Evolutionary conservation across 371 early-diverging fungal species (phyloP), one percentile per base, ranked within the genome.

Genomic region (Mycotypha africana): DNA sequence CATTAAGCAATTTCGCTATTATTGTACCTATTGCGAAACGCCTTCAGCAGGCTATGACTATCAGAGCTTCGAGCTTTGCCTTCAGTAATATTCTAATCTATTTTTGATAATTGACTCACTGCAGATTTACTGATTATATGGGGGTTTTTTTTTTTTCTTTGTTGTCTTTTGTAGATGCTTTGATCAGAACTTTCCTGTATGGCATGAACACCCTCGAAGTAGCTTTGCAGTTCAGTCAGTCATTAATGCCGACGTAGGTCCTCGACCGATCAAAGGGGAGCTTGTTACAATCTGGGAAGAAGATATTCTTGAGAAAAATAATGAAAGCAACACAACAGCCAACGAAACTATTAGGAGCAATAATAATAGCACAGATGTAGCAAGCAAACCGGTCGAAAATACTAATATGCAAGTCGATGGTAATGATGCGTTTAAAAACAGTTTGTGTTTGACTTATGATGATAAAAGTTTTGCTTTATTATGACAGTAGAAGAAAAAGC

Each of bases 21-120:
- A 85, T 49, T 93, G 94, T 59, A 85, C 81, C 5, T 80, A 81
- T 44, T 93, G 94, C 51, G 92, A 93, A 52, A 70, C 65, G 2
- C 80, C 87, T 0, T 69, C 81, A 2, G 80, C 79, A 17, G 76
- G 79, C 0, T 55, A 68, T 21, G 75, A 79, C 40, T 77, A 78
- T 36, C 61, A 74, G 36, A 84, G 84, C 52, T 88, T 84, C 49
- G 88, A 88, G 22, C 69, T 89, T 12, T 90, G 89, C 39, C 38
- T 76, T 14, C 53, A 64, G 78, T 78, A 38, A n/a, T n/a, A n/a
- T n/a, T n/a, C n/a, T n/a, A n/a, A n/a, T n/a, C n/a, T n/a, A n/a
- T 28, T 28, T 8, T 12, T 28, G 12, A 28, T 8, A 28, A 28
- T 28, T 28, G 30, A 28, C 30, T 8, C n/a, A n/a, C n/a, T n/a